Conservation (phyloP, 2,329 filamentous ascomycete genomes). For the Fusarium denticulatum region DNA sequence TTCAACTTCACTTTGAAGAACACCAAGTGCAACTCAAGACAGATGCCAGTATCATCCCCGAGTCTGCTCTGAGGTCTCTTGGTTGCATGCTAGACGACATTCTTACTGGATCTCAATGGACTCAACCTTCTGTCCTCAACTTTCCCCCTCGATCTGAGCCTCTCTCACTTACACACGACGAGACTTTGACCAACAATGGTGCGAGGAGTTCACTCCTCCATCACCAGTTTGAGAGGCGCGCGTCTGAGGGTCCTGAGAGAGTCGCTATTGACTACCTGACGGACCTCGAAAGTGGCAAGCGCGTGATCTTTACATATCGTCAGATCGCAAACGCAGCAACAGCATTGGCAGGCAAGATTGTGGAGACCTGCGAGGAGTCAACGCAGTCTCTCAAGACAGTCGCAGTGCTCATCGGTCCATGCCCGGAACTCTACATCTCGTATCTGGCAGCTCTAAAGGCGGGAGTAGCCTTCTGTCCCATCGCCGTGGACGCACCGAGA, state of each 20-base stretch:
- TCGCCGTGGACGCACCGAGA: not conserved
- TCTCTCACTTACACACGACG: not conserved
- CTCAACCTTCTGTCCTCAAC: constrained; percentile 11
- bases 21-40: not conserved
- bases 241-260: not conserved
- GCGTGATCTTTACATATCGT: not conserved
- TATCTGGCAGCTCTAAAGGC: constrained; percentile 13
- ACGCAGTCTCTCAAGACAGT: not conserved
- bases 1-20: not conserved
- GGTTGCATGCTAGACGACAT: constrained; percentile 2
- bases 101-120: not conserved
- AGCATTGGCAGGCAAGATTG: not conserved
- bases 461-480: constrained; percentile 14
- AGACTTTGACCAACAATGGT: not conserved
- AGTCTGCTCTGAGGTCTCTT: not conserved
- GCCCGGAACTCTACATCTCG: constrained; percentile 15
- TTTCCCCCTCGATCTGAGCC: constrained; percentile 1
- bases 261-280: constrained; percentile 7
- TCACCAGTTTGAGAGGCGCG: constrained; percentile 1
- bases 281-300: not conserved
- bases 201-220: not conserved
- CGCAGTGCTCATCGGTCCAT: constrained; percentile 6
- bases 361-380: not conserved
- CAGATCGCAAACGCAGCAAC: not conserved
- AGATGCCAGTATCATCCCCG: not conserved